These are phyloP conservation scores for Cardamine resedifolia DNA, from an alignment of 345 rosid genomes.

Conservation along the genomic window DNA sequence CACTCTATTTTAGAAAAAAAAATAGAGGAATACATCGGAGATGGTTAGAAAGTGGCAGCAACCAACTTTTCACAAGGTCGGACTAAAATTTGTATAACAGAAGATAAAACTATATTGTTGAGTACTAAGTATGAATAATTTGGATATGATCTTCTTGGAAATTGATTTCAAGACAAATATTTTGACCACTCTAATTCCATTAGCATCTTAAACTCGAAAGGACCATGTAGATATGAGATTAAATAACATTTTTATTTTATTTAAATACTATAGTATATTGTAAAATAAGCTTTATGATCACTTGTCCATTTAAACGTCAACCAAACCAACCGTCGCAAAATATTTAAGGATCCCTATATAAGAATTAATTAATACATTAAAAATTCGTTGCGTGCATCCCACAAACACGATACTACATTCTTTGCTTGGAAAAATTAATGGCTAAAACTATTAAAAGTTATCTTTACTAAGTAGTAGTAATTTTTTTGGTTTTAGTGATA, in stretches of 20 bases:
- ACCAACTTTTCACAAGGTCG: neutral
- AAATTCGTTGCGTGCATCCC: constrained; percentile 19
- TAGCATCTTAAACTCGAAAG: neutral
- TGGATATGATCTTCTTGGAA: neutral
- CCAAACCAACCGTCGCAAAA: neutral
- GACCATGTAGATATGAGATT: neutral
- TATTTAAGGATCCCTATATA: neutral
- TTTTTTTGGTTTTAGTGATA: no score
- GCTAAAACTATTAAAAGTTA: no score
- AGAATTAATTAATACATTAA: neutral
- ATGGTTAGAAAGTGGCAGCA: neutral
- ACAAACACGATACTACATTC: constrained; percentile 17
- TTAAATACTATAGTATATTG: neutral
- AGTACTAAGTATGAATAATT: neutral
- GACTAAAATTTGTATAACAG: neutral
- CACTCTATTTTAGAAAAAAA: no score
- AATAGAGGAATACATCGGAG: no score
- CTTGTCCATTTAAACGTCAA: constrained; percentile 1
- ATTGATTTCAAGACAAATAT: neutral
- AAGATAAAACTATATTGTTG: neutral
- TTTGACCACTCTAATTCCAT: neutral
- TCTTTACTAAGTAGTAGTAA: no score
- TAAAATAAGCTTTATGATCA: neutral
- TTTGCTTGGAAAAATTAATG: neutral
- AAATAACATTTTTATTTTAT: neutral